Evolutionary conservation across 2,329 filamentous ascomycete species (phyloP).

Genomic region (Botrytis squamosa): DNA sequence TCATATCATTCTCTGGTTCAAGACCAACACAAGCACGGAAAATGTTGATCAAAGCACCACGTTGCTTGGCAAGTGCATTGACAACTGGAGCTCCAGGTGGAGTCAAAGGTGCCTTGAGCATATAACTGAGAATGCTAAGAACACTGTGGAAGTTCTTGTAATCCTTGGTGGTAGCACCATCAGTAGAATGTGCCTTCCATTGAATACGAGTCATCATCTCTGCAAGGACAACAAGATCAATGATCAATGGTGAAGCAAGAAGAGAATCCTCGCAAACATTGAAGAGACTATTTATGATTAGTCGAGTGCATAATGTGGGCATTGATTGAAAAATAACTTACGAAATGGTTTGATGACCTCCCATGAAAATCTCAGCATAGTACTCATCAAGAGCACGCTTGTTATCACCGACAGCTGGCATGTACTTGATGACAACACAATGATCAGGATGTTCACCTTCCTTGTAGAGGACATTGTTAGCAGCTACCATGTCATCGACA

Average conservation of each 20-base stretch:
- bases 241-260: constrained; percentile 92
- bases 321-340: constrained; percentile 43
- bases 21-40: constrained; percentile 97
- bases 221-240: constrained; percentile 86
- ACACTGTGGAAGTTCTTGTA: constrained; percentile 97
- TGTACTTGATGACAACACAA: constrained; percentile 99
- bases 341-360: constrained; percentile 95
- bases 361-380: constrained; percentile 98
- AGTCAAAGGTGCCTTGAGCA: constrained; percentile 94
- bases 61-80: constrained; percentile 95
- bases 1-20: constrained; percentile 98
- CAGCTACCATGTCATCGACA: constrained; percentile 98
- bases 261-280: constrained; percentile 99
- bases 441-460: constrained; percentile 94
- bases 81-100: constrained; percentile 93
- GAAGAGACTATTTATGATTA: constrained; percentile 65
- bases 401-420: constrained; percentile 98
- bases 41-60: constrained; percentile 91
- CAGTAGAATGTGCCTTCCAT: constrained; percentile 68
- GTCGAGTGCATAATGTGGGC: constrained; percentile 23
- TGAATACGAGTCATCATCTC: constrained; percentile 99
- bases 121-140: constrained; percentile 95
- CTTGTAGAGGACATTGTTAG: constrained; percentile 87
- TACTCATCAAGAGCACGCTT: constrained; percentile 99
- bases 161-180: constrained; percentile 56